These are phyloP conservation scores for Harringtonia aguacate DNA, from an alignment of 2,329 filamentous ascomycete species.

Conservation along the genomic window DNA sequence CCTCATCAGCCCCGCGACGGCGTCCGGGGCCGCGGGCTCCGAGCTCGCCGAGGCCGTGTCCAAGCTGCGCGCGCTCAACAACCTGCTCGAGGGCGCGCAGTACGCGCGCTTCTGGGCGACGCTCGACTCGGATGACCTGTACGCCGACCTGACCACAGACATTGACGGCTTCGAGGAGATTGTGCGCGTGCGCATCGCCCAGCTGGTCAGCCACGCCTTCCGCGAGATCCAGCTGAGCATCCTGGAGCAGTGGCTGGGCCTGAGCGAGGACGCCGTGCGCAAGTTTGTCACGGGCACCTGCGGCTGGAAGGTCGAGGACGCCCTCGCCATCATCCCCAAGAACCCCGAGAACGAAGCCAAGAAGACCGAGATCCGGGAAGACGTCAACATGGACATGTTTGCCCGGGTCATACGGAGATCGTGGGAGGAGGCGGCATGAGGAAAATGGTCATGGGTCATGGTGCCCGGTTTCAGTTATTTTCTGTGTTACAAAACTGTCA, in stretches of 20 bases:
- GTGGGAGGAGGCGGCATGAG: conserved; percentile 69
- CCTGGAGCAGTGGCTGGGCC: conserved; percentile 66
- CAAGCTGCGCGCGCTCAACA: conserved; percentile 77
- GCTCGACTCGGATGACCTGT: conserved; percentile 86
- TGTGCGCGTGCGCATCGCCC: conserved; percentile 80
- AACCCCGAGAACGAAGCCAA: conserved; percentile 98
- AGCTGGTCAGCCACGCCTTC: conserved; percentile 72
- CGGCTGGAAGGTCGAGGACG: conserved; percentile 70
- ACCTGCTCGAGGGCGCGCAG: conserved; percentile 78
- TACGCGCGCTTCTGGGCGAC: conserved; percentile 91
- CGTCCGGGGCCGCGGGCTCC: conserved; percentile 47
- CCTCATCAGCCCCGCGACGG: conserved; percentile 77
- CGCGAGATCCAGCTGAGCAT: conserved; percentile 59
- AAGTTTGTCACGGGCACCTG: conserved; percentile 80
- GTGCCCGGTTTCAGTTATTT: not conserved
- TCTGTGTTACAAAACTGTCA: not conserved
- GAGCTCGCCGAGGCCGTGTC: conserved; percentile 83
- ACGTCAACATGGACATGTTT: conserved; percentile 85
- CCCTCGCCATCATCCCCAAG: conserved; percentile 63
- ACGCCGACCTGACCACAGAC: conserved; percentile 90
- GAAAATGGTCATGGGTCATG: not conserved
- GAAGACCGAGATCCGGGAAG: conserved; percentile 89
- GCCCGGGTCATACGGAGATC: conserved; percentile 68
- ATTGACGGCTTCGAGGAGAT: conserved; percentile 92
- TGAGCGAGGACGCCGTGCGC: conserved; percentile 53